Conservation (phyloP, 495 filamentous ascomycete species). For the Jackrogersella minutella region DNA sequence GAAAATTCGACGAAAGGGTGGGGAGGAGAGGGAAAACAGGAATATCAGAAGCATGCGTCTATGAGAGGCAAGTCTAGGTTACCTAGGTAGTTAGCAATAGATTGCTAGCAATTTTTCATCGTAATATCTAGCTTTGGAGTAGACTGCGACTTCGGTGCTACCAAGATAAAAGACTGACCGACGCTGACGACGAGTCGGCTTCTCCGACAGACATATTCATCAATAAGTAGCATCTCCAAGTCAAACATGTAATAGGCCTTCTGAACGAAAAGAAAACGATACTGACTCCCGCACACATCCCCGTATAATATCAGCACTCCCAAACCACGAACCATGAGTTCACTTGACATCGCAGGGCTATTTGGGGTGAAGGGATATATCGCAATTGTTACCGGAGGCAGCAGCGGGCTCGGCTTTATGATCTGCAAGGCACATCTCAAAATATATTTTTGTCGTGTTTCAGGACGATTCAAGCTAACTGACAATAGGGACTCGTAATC, state of each 20-base stretch:
- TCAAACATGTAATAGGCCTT: neutral
- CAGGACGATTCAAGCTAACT: neutral
- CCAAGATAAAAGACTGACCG: neutral
- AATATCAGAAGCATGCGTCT: too few species aligned
- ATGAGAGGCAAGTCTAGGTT: too few species aligned
- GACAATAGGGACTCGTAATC: slow-evolving; percentile 47
- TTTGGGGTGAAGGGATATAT: slow-evolving; percentile 50
- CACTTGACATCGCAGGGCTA: slow-evolving; percentile 33
- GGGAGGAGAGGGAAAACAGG: too few species aligned
- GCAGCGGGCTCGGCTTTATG: slow-evolving; percentile 57
- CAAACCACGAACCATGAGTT: slow-evolving; percentile 33
- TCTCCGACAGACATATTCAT: neutral
- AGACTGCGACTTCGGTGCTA: neutral
- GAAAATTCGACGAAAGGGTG: too few species aligned
- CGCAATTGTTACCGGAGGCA: slow-evolving; percentile 56
- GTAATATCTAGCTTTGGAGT: neutral
- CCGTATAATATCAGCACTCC: neutral
- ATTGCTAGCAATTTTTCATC: neutral
- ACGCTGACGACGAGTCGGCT: neutral
- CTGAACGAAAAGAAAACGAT: neutral
- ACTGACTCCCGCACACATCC: too few species aligned
- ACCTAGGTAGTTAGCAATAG: slow-evolving; percentile 39
- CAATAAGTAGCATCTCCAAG: slow-evolving; percentile 8
- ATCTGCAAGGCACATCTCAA: slow-evolving; percentile 47
- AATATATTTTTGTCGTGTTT: neutral